A percentile compares a stretch with the other conserved stretches of the same genome.
phyloP scores from a whole-genome alignment of 2,329 filamentous ascomycete genomes.

The Fusarium acutatum region DNA sequence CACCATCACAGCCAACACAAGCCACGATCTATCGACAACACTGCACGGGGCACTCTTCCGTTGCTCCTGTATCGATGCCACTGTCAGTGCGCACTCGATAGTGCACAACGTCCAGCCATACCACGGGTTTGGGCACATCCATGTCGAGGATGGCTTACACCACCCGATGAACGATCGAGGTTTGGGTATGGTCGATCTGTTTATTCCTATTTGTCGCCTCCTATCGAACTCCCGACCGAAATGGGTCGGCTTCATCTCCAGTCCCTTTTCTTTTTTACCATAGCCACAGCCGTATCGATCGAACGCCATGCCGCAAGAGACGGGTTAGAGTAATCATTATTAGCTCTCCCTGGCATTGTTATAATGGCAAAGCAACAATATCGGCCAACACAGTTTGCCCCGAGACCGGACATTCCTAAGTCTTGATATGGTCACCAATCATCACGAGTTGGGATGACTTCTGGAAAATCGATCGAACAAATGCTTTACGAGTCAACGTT shows the following conservation, averaged over 20 bases:
- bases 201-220: neutral
- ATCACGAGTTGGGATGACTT: neutral
- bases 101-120: neutral
- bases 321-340: neutral
- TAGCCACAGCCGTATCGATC: neutral
- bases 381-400: neutral
- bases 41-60: neutral
- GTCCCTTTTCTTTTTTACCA: neutral
- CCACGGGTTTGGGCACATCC: neutral
- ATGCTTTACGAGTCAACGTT: neutral
- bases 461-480: neutral
- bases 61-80: neutral
- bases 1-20: neutral
- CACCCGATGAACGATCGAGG: neutral
- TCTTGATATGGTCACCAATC: neutral
- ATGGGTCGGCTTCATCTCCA: conserved; percentile 6
- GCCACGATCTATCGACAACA: neutral
- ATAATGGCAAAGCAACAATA: neutral
- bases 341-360: neutral
- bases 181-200: neutral
- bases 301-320: conserved; percentile 5
- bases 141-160: neutral
- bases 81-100: neutral
- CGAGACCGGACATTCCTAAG: neutral
- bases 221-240: neutral